Evolutionary conservation across 2,329 filamentous ascomycete species (phyloP).

Genomic region (Biscogniauxia sp.): DNA sequence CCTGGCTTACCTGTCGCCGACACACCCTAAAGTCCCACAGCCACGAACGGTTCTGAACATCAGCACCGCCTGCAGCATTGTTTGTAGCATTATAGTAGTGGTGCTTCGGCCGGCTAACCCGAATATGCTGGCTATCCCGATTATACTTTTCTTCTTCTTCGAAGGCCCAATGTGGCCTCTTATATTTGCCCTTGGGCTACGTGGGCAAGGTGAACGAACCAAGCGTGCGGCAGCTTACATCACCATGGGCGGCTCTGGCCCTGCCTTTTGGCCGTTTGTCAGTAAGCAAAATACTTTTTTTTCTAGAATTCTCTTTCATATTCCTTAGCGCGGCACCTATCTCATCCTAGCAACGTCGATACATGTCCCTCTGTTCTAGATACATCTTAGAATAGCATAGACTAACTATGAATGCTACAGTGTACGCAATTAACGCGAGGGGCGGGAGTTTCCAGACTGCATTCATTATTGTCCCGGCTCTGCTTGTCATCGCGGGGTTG

Average conservation of each 20-base stretch:
- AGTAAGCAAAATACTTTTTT: conserved; percentile 22
- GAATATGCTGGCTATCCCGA: conserved; percentile 55
- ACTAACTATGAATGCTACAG: conserved; percentile 2
- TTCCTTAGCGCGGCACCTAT: background rate
- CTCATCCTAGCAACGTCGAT: background rate
- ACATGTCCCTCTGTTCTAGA: background rate
- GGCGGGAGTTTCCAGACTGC: conserved; percentile 62
- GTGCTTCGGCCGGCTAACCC: conserved; percentile 44
- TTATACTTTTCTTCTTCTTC: conserved; percentile 73
- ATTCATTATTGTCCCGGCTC: conserved; percentile 60
- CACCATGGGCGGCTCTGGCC: conserved; percentile 72
- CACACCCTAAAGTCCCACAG: conserved; percentile 51
- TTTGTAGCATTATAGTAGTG: conserved; percentile 51
- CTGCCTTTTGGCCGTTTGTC: conserved; percentile 72
- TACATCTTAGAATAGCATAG: background rate
- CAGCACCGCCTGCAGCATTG: conserved; percentile 58
- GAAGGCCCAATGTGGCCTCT: conserved; percentile 82
- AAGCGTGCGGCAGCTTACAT: conserved; percentile 77
- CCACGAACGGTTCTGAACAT: conserved; percentile 69
- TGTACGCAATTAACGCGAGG: conserved; percentile 63
- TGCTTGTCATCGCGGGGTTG: conserved; percentile 45
- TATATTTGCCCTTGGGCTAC: conserved; percentile 74
- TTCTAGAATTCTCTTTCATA: background rate
- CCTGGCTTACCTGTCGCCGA: conserved; percentile 58
- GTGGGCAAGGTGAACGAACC: conserved; percentile 75